Evolutionary conservation across 1,284 basidiomycete genomes (phyloP).

Genomic region (Malassezia psittaci): DNA sequence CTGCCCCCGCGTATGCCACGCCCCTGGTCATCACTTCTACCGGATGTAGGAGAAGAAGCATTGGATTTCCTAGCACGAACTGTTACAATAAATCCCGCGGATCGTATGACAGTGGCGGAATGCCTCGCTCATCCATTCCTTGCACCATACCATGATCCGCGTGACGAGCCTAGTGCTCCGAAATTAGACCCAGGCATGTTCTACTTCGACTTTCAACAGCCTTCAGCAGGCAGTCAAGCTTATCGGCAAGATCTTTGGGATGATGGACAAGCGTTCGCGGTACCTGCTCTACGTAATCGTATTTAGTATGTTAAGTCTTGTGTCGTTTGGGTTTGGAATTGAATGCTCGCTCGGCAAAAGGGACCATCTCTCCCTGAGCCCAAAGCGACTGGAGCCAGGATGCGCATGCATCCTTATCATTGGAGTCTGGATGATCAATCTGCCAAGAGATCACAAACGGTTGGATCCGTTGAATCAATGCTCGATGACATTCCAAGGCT

Average conservation of each 20-base stretch:
- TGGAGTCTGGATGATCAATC: conserved; percentile 14
- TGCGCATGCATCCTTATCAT: conserved; percentile 16
- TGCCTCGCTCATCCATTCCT: conserved; percentile 42
- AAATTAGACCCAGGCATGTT: conserved; percentile 30
- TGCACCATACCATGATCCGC: conserved; percentile 37
- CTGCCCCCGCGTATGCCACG: conserved; percentile 61
- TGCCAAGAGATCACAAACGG: conserved; percentile 36
- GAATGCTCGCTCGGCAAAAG: conserved; percentile 20
- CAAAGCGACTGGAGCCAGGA: conserved; percentile 28
- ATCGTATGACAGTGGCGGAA: conserved; percentile 42
- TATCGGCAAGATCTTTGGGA: conserved; percentile 36
- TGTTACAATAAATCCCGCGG: conserved; percentile 56
- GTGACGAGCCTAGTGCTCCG: conserved; percentile 37
- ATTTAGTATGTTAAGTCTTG: not conserved
- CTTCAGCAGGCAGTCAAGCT: conserved; percentile 29
- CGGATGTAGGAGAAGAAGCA: conserved; percentile 51
- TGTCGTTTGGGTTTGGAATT: not conserved
- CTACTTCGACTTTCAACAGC: conserved; percentile 33
- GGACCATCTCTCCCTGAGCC: conserved; percentile 32
- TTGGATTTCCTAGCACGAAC: conserved; percentile 85
- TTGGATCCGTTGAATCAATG: conserved; percentile 28
- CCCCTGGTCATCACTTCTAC: conserved; percentile 20
- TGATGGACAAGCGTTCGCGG: conserved; percentile 21
- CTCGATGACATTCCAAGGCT: conserved; percentile 21
- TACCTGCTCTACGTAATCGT: not conserved